These are phyloP conservation scores for Huntiella abstrusa DNA, from an alignment of 2,329 filamentous ascomycete genomes.

Conservation along the genomic window DNA sequence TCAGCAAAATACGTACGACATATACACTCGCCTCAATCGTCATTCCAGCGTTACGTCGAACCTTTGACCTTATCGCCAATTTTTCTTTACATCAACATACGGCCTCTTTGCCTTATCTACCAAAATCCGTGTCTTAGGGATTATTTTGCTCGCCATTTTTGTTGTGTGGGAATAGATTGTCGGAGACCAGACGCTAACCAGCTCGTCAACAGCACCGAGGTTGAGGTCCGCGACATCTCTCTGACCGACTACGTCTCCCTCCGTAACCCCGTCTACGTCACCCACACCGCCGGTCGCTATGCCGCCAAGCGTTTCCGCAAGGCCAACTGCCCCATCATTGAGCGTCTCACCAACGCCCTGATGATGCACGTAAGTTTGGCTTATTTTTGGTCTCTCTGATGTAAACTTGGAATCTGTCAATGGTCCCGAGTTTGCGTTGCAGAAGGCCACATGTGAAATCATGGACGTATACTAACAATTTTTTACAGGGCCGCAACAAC, in stretches of 20 bases:
- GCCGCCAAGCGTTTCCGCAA: constrained; percentile 99
- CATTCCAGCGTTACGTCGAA: too few relatives aligned
- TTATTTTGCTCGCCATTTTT: too few relatives aligned
- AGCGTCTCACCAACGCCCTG: constrained; percentile 99
- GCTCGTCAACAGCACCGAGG: constrained; percentile 36
- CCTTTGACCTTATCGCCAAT: too few relatives aligned
- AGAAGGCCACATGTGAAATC: background rate
- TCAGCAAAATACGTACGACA: too few relatives aligned
- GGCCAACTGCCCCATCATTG: constrained; percentile 99
- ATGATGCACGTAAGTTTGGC: constrained; percentile 66
- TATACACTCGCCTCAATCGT: too few relatives aligned
- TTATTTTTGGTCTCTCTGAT: background rate
- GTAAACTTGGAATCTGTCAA: background rate
- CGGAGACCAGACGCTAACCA: constrained; percentile 7
- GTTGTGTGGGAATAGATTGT: too few relatives aligned
- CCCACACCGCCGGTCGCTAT: constrained; percentile 97
- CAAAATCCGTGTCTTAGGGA: too few relatives aligned
- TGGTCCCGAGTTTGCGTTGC: background rate
- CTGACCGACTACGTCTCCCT: constrained; percentile 99
- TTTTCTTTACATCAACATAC: too few relatives aligned
- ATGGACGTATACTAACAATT: constrained; percentile 20
- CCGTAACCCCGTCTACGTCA: constrained; percentile 95
- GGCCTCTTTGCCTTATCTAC: too few relatives aligned
- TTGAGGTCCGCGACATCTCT: constrained; percentile 99
- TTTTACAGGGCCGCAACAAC: constrained; percentile 99